Evolutionary conservation across 2,329 filamentous ascomycete genomes (phyloP).

Genomic region (Atkinsonella texensis): DNA sequence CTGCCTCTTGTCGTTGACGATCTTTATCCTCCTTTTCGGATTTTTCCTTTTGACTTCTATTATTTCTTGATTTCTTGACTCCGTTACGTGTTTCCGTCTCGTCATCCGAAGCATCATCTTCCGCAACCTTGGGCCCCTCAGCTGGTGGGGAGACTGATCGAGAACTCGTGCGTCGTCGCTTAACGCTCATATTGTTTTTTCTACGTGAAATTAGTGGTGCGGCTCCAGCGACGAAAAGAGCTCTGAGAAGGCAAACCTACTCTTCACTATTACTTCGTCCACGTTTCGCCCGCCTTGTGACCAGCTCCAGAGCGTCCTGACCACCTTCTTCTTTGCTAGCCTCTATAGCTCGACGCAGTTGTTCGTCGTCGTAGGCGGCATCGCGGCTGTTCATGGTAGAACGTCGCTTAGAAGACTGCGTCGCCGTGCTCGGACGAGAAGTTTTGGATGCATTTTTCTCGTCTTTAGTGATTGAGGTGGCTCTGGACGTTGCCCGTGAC

Average conservation of each 20-base stretch:
- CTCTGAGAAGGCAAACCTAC: constrained; percentile 42
- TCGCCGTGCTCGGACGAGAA: constrained; percentile 37
- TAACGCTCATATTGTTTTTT: constrained; percentile 59
- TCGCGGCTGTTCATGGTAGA: constrained; percentile 97
- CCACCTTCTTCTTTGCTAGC: constrained; percentile 77
- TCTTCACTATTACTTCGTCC: constrained; percentile 87
- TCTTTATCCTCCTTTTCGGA: constrained; percentile 65
- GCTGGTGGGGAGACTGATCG: constrained; percentile 50
- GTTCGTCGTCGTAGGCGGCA: constrained; percentile 90
- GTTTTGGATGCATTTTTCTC: constrained; percentile 43
- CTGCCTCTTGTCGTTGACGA: constrained; percentile 58
- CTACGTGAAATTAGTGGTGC: constrained; percentile 15
- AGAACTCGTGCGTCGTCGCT: constrained; percentile 75
- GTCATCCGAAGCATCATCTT: constrained; percentile 60
- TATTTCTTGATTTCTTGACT: constrained; percentile 48
- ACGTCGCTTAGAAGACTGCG: constrained; percentile 62
- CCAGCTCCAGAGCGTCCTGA: constrained; percentile 36
- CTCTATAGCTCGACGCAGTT: constrained; percentile 79
- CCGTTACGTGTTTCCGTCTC: constrained; percentile 40
- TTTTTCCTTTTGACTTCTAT: constrained; percentile 49
- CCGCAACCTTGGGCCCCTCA: constrained; percentile 33
- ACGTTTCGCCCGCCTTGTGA: constrained; percentile 61
- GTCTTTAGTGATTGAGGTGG: constrained; percentile 55
- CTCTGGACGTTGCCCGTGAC: constrained; percentile 46
- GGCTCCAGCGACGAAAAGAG: constrained; percentile 10